Evolutionary conservation across 108 stramenopile species (phyloP), one percentile per base, ranked within the genome.

Genomic region (Cylindrotheca closterium): DNA sequence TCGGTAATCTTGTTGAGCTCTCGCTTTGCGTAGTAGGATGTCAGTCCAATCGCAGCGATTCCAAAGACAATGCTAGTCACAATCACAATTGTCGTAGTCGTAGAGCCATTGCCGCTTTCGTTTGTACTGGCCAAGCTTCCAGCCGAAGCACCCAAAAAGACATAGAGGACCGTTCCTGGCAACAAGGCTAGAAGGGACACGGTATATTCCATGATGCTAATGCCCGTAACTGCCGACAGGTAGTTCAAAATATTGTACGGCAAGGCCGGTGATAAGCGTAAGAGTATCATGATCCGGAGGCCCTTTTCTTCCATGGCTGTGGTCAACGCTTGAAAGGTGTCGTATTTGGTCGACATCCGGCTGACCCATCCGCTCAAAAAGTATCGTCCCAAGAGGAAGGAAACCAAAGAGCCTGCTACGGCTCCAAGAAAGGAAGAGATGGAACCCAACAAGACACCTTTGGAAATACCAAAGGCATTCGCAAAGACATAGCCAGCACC

Each of bases 401-500:
- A 73, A 21, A 67, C 58, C 28, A 77, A 70, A 0, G 80, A 77
- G 26, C 79, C 82, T 19, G 83, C 75, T 0, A 42, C 65, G 23
- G 67, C 78, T 53, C 91, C 91, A 61, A 90, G 61, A 50, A 89
- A 86, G 31, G 79, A 79, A 7, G 83, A 68, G 25, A 58, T 55
- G 19, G 74, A 67, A 0, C 82, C 85, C 27, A 87, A 34, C 5
- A 77, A 51, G 1, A 89, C 68, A 19, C 88, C 91, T 32, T 34
- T 24, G 17, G 86, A 79, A 25, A 85, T 60, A 0, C 83, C 85
- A 31, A 84, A 60, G n/a, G 79, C 74, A n/a, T 65, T 70, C 19
- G 79, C 72, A 72, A 87, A 90, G 17, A 86, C 83, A 53, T 80
- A 90, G 2, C 89, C 88, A 58, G 79, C 79, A 15, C 88, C 89